Conservation (phyloP, 176 grass and related monocot genomes). For the Triticum monococcum region DNA sequence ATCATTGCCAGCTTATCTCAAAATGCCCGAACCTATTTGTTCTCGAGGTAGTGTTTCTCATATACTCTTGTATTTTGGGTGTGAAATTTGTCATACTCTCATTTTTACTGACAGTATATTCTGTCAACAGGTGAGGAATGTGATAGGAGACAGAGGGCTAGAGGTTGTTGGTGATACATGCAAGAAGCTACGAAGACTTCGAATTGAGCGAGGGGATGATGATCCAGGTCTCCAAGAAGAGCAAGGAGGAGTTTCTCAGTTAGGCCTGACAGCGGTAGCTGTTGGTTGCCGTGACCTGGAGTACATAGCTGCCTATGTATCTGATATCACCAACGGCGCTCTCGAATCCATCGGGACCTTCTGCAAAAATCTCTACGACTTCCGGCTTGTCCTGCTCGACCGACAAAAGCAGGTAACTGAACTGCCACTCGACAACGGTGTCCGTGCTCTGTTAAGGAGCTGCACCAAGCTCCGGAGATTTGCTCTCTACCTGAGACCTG, state of each 20-base stretch:
- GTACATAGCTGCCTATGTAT: constrained; percentile 88
- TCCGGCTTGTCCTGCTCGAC: constrained; percentile 86
- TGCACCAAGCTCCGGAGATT: constrained; percentile 83
- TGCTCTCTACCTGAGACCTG: constrained; percentile 77
- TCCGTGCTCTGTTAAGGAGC: constrained; percentile 65
- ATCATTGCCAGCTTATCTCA: constrained; percentile 78
- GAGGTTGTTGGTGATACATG: constrained; percentile 68
- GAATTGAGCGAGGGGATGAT: constrained; percentile 90
- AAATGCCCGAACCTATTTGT: constrained; percentile 75
- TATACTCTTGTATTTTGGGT: constrained; percentile 6
- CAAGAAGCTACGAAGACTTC: constrained; percentile 68
- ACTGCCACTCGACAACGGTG: constrained; percentile 82
- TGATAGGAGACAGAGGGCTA: constrained; percentile 83
- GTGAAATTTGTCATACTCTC: not conserved
- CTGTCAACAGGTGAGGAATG: constrained; percentile 64
- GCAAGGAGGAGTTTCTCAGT: constrained; percentile 71
- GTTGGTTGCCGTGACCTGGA: constrained; percentile 80
- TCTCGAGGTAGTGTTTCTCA: constrained; percentile 64
- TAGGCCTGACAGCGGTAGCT: constrained; percentile 70
- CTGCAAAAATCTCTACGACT: constrained; percentile 80
- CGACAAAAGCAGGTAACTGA: constrained; percentile 54
- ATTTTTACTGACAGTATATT: constrained; percentile 31
- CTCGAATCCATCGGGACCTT: constrained; percentile 80
- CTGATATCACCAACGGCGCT: constrained; percentile 83
- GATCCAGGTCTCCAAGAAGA: constrained; percentile 84